Evolutionary conservation across 2,329 filamentous ascomycete species (phyloP).

Genomic region (Ascochyta rabiei): DNA sequence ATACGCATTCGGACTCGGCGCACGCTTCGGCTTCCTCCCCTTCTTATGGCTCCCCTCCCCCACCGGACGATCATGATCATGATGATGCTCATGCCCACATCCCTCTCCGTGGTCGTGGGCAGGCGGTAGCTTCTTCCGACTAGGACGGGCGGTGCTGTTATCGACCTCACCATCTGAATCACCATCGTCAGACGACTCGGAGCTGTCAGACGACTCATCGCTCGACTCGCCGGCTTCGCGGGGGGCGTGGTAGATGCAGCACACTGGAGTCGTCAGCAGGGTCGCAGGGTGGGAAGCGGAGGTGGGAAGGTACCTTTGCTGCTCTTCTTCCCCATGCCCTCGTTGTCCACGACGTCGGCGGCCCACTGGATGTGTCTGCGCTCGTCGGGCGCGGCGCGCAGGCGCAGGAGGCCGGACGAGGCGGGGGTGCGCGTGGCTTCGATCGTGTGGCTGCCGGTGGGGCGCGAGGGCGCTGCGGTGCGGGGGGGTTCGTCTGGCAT

Average conservation of each 20-base stretch:
- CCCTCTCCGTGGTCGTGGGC: constrained; percentile 32
- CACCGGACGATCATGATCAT: constrained; percentile 47
- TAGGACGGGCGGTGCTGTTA: constrained; percentile 55
- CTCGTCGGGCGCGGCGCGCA: constrained; percentile 51
- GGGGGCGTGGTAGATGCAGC: constrained; percentile 95
- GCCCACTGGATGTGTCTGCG: constrained; percentile 84
- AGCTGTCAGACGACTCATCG: constrained; percentile 63
- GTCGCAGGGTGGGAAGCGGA: neutral
- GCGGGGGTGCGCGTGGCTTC: constrained; percentile 31
- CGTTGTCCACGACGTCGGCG: constrained; percentile 92
- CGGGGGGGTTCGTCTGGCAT: constrained; percentile 26
- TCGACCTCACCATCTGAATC: constrained; percentile 63
- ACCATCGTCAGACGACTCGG: constrained; percentile 42
- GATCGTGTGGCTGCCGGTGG: constrained; percentile 33
- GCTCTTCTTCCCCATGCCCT: constrained; percentile 89
- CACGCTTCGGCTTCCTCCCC: constrained; percentile 51
- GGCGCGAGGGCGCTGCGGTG: constrained; percentile 27
- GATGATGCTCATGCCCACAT: constrained; percentile 40
- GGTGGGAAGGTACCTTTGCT: constrained; percentile 73
- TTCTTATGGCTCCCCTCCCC: constrained; percentile 50
- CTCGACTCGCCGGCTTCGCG: constrained; percentile 74
- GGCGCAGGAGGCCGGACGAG: constrained; percentile 46
- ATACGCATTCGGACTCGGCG: constrained; percentile 79
- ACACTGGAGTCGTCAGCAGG: constrained; percentile 64
- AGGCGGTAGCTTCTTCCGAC: constrained; percentile 31